Evolutionary conservation across 2,329 filamentous ascomycete genomes (phyloP), one percentile per base, ranked within the genome.

Genomic region (Monilinia vaccinii-corymbosi): DNA sequence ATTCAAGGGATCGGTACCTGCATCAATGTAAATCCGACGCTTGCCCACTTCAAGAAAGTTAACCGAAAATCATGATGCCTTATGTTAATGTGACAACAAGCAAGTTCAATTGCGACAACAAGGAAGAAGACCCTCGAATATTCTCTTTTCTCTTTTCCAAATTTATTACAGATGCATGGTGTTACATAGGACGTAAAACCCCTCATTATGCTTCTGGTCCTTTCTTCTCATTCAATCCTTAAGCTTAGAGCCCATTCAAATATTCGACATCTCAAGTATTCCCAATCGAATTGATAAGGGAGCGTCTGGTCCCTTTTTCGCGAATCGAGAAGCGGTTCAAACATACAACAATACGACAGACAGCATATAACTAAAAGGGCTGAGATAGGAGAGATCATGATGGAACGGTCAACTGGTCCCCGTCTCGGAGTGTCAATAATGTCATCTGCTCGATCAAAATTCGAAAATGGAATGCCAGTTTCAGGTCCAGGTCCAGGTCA

Each of bases 371-470:
- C n/a, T 14, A 36, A 34, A 60, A 52, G 23, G 28, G 3, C 31
- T 42, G 38, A 31, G 21, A 28, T 32, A 32, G 60, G 61, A 66
- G 53, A 60, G 48, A 60, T 61, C 45, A 56, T 61, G 53, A 72
- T 72, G 71, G 70, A 72, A 42, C 64, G 70, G 32, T 67, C 68
- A 49, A 65, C 66, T 16, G 71, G 71, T 58, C 68, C 63, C 34
- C 66, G 68, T 36, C 57, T 73, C 60, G 73, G 72, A 40, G 68
- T 68, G 56, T 71, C 71, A 46, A 72, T 71, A 46, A 69, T 72
- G 61, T 71, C 71, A 31, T 71, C 70, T 52, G 70, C 71, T 53
- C 69, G 77, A 65, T 66, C 66, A 21, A 74, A 78, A 64, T 71
- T 74, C 60, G 78, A 80, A 47, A 70, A 67, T 64, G 69, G 66